Conservation (phyloP, 495 filamentous ascomycete genomes). For the Aspergillus biplanus region DNA sequence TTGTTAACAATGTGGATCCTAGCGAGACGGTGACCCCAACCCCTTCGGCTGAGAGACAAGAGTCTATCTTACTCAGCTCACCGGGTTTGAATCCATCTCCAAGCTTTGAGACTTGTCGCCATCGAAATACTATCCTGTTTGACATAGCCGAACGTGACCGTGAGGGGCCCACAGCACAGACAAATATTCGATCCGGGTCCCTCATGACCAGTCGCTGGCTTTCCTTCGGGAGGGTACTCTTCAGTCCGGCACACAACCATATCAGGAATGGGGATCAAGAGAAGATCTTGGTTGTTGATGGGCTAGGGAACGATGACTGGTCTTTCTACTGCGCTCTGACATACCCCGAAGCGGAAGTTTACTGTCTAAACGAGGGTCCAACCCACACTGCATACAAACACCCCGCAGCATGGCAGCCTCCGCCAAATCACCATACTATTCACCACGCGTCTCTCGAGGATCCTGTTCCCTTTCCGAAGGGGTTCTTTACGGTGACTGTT, state of each 20-base stretch:
- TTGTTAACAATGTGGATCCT: slow-evolving; percentile 2
- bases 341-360: slow-evolving; percentile 83
- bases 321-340: slow-evolving; percentile 95
- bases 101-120: slow-evolving; percentile 37
- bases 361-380: slow-evolving; percentile 60
- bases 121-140: slow-evolving; percentile 47
- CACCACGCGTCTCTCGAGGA: slow-evolving; percentile 67
- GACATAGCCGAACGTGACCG: slow-evolving; percentile 59
- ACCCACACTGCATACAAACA: slow-evolving; percentile 39
- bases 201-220: slow-evolving; percentile 85
- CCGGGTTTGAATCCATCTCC: slow-evolving; percentile 33
- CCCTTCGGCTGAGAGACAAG: slow-evolving; percentile 28
- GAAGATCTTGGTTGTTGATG: slow-evolving; percentile 85
- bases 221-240: slow-evolving; percentile 91
- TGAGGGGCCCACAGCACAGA: slow-evolving; percentile 67
- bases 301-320: slow-evolving; percentile 92
- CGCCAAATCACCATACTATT: slow-evolving; percentile 84
- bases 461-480: slow-evolving; percentile 83
- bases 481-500: slow-evolving; percentile 84
- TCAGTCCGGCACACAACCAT: slow-evolving; percentile 87
- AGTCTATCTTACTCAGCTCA: slow-evolving; percentile 36
- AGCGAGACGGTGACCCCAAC: slow-evolving; percentile 13
- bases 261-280: slow-evolving; percentile 64
- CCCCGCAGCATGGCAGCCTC: slow-evolving; percentile 58
- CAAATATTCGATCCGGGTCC: slow-evolving; percentile 81